Percentiles rank a stretch among this genome's conserved stretches.
Conservation (phyloP, 2,329 filamentous ascomycete species). For the Sphaerulina musiva region DNA sequence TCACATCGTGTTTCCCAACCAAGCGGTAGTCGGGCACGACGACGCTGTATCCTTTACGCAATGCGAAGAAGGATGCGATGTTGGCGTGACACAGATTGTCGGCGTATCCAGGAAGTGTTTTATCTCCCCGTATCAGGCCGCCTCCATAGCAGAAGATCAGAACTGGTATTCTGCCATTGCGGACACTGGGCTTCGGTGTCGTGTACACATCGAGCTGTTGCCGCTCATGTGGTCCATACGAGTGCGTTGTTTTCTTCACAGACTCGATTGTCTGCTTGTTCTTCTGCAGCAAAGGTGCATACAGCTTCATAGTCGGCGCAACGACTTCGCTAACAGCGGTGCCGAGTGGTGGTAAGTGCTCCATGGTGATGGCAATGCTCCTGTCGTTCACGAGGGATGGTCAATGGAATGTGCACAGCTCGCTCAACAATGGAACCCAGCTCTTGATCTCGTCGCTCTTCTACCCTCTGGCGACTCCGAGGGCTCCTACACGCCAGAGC, state of each 20-base stretch:
- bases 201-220: conserved; percentile 39
- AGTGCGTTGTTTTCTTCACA: conserved; percentile 26
- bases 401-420: not conserved
- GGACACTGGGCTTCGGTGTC: conserved; percentile 17
- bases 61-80: conserved; percentile 38
- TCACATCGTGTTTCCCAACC: conserved; percentile 34
- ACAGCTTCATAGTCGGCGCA: conserved; percentile 23
- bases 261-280: conserved; percentile 25
- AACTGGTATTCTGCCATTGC: conserved; percentile 21
- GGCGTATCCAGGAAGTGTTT: conserved; percentile 26
- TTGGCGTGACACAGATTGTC: conserved; percentile 34
- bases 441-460: not conserved
- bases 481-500: not conserved
- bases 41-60: conserved; percentile 33
- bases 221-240: conserved; percentile 34
- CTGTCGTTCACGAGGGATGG: not conserved
- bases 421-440: not conserved
- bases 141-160: conserved; percentile 34
- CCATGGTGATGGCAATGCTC: conserved; percentile 14
- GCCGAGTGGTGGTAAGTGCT: conserved; percentile 26
- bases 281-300: conserved; percentile 20
- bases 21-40: conserved; percentile 39
- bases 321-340: conserved; percentile 20
- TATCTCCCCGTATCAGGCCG: conserved; percentile 33
- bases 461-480: not conserved